phyloP scores from a whole-genome alignment of 2,329 filamentous ascomycete species.

The Talaromyces atroroseus region DNA sequence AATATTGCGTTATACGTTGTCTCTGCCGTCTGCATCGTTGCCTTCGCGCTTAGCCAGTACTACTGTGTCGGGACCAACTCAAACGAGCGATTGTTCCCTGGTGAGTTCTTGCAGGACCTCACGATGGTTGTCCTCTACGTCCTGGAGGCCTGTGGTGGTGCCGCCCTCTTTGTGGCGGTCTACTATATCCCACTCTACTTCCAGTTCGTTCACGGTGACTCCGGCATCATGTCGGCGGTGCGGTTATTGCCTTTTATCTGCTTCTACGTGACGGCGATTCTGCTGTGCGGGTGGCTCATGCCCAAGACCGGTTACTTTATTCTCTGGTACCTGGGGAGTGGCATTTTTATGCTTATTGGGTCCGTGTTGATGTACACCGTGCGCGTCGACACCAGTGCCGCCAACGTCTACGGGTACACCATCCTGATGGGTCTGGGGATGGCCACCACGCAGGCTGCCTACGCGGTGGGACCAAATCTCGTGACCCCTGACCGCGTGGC shows the following conservation, averaged over 20 bases:
- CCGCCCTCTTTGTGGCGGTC: slow-evolving; percentile 31
- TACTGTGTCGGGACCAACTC: slow-evolving; percentile 38
- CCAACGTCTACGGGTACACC: slow-evolving; percentile 22
- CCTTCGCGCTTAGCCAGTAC: slow-evolving; percentile 45
- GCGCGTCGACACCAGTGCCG: slow-evolving; percentile 14
- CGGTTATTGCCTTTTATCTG: slow-evolving; percentile 23
- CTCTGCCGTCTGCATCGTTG: slow-evolving; percentile 39
- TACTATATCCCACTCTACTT: slow-evolving; percentile 53
- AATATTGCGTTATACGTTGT: slow-evolving; percentile 46
- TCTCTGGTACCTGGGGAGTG: slow-evolving; percentile 23
- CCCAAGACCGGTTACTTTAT: slow-evolving; percentile 17
- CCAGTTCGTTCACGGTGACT: slow-evolving; percentile 45
- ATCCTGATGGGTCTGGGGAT: slow-evolving; percentile 21
- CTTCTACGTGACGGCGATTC: slow-evolving; percentile 16
- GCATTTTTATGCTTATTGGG: slow-evolving; percentile 19
- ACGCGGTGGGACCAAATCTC: slow-evolving; percentile 17
- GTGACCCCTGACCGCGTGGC: slow-evolving; percentile 8
- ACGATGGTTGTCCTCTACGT: slow-evolving; percentile 42
- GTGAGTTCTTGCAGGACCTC: slow-evolving; percentile 38
- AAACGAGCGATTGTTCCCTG: slow-evolving; percentile 45
- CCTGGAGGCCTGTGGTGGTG: slow-evolving; percentile 31
- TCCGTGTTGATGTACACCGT: slow-evolving; percentile 18
- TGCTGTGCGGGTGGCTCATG: slow-evolving; percentile 20
- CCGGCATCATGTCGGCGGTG: slow-evolving; percentile 22
- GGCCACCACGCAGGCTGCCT: slow-evolving; percentile 18